A percentile compares a stretch with the other conserved stretches of the same genome.
phyloP scores from a whole-genome alignment of 345 rosid genomes.

The Citropsis articulata region DNA sequence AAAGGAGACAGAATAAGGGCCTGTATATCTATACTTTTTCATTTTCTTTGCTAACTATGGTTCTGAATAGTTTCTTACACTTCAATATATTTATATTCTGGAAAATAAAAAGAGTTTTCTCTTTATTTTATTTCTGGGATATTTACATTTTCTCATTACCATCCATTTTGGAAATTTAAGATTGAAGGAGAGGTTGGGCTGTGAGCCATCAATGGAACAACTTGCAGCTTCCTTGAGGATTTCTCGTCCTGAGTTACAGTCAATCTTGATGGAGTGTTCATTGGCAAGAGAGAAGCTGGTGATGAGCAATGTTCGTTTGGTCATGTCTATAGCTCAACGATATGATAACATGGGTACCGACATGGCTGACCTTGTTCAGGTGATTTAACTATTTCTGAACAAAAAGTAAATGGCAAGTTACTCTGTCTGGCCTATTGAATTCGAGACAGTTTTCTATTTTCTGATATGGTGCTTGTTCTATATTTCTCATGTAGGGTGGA shows the following conservation, averaged over 20 bases:
- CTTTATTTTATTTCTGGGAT: neutral
- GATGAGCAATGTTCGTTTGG: slow-evolving; percentile 97
- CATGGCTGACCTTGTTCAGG: slow-evolving; percentile 99
- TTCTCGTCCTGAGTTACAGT: slow-evolving; percentile 67
- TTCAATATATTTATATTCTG: neutral
- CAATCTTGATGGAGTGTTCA: slow-evolving; percentile 62
- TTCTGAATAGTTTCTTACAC: neutral
- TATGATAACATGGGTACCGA: slow-evolving; percentile 88
- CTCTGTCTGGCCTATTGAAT: neutral
- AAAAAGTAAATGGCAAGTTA: neutral
- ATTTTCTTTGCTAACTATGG: neutral
- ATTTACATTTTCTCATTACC: neutral
- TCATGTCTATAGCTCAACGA: slow-evolving; percentile 91
- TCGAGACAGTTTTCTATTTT: neutral
- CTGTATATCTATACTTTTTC: neutral
- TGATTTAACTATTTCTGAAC: slow-evolving; percentile 23
- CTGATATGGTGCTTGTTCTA: neutral
- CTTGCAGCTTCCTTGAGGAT: slow-evolving; percentile 77
- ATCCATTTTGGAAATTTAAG: slow-evolving; percentile 24
- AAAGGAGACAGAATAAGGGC: neutral
- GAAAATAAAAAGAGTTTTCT: neutral
- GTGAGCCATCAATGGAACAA: slow-evolving; percentile 84
- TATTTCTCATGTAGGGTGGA: slow-evolving; percentile 66
- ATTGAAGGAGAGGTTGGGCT: slow-evolving; percentile 76
- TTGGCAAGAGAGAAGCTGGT: slow-evolving; percentile 91